These are phyloP conservation scores for Bruguiera hainesii DNA, from an alignment of 441 rosid genomes.

Conservation along the genomic window DNA sequence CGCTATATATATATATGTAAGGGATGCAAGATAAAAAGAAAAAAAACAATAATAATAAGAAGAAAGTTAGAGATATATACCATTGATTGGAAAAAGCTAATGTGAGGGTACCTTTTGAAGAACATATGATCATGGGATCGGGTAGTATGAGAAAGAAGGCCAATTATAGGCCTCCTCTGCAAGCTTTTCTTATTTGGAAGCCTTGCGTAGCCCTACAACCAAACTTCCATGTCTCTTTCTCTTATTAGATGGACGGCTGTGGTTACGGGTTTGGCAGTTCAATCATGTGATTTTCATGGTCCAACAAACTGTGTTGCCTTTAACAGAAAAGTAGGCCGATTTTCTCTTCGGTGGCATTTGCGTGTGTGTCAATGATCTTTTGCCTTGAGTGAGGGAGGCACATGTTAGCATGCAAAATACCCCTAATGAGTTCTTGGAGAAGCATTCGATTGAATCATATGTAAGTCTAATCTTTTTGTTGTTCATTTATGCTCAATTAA, in stretches of 20 bases:
- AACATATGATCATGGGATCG: slow-evolving; percentile 10
- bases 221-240: background rate
- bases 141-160: background rate
- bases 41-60: background rate
- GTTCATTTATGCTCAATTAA: no score
- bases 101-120: slow-evolving; percentile 17
- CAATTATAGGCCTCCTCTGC: background rate
- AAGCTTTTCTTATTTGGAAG: background rate
- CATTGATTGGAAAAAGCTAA: background rate
- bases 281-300: slow-evolving; percentile 44
- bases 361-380: slow-evolving; percentile 19
- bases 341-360: slow-evolving; percentile 10
- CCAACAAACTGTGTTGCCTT: slow-evolving; percentile 33
- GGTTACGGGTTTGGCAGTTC: slow-evolving; percentile 31
- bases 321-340: background rate
- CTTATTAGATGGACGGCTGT: slow-evolving; percentile 7
- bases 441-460: no score
- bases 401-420: no score
- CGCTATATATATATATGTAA: no score
- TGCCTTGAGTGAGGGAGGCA: background rate
- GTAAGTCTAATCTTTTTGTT: no score
- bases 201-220: background rate
- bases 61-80: background rate
- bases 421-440: no score
- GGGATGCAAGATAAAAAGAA: background rate